Evolutionary conservation across 108 stramenopile genomes (phyloP), one percentile per base, ranked within the genome.

Genomic region (Schizochytrium sp.): DNA sequence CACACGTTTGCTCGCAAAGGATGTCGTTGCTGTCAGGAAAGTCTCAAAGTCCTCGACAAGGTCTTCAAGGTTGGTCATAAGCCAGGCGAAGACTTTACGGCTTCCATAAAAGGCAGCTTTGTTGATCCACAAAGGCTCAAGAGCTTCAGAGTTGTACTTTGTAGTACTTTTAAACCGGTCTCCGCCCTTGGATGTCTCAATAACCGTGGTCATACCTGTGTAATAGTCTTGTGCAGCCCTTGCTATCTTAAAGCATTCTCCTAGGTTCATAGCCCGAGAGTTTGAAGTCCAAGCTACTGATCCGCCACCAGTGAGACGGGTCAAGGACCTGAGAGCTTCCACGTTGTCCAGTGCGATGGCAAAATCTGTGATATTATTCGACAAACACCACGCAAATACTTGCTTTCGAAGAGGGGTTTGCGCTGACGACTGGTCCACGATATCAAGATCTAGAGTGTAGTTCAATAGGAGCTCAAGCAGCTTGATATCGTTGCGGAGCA

Each of bases 121-220:
- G 47, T 40, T 5, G 15, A 40, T 42, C 76, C 47, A 49, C 76
- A 53, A 55, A n/a, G 50, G 53, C 50, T 55, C 0, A 2, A 83
- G 50, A n/a, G 76, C 19, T 5, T 15, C 0, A 10, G 15, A 38
- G 76, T 40, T 12, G 10, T 2, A 8, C 15, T 55, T 7, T 46
- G 47, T 5, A 5, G 28, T 7, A n/a, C 76, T 17, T 83, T 17
- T 83, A 12, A n/a, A 41, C 57, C 64, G 40, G 10, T 83, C 15
- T 53, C 15, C 76, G 47, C 28, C 76, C 76, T 83, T 83, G 10
- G 8, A 55, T 2, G 5, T 5, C 47, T 83, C 76, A 5, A 83
- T 10, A 5, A 83, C 53, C 47, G 76, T 83, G 50, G 47, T 83
- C 76, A 83, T 83, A 5, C 76, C 76, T 42, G 8, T 7, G 47